Evolutionary conservation across 2,329 filamentous ascomycete species (phyloP).

Genomic region (Botryotinia narcissicola): DNA sequence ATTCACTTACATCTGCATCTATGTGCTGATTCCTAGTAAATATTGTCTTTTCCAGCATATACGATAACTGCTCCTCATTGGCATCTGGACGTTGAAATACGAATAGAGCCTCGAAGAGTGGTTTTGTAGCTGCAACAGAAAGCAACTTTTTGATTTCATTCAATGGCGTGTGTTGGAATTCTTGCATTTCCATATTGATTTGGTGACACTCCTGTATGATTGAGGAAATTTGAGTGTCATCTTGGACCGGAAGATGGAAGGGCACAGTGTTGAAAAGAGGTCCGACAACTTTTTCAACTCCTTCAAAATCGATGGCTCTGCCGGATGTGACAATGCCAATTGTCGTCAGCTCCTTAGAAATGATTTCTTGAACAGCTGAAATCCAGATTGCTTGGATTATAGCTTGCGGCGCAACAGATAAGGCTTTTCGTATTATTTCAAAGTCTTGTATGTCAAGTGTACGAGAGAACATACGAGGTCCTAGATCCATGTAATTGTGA

Average conservation of each 20-base stretch:
- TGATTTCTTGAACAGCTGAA: conserved; percentile 55
- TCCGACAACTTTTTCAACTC: conserved; percentile 67
- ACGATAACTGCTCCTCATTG: conserved; percentile 30
- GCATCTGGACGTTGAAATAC: conserved; percentile 65
- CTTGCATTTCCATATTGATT: conserved; percentile 64
- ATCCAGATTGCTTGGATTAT: conserved; percentile 75
- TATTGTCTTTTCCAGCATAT: conserved; percentile 53
- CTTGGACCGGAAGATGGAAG: conserved; percentile 52
- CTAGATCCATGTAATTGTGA: background rate
- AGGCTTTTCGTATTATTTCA: conserved; percentile 51
- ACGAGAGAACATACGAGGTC: conserved; percentile 33
- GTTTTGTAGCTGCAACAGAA: conserved; percentile 47
- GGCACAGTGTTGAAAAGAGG: conserved; percentile 91
- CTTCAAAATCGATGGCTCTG: conserved; percentile 65
- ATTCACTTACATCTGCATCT: conserved; percentile 41
- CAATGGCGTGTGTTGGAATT: conserved; percentile 76
- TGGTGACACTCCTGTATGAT: conserved; percentile 65
- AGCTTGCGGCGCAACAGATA: conserved; percentile 76
- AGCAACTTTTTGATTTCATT: conserved; percentile 81
- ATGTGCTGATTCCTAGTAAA: conserved; percentile 47
- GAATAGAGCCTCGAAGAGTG: conserved; percentile 78
- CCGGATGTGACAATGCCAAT: conserved; percentile 80
- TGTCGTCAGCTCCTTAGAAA: conserved; percentile 41
- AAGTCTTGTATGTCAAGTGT: conserved; percentile 46
- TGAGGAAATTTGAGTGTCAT: conserved; percentile 54